phyloP scores from a whole-genome alignment of 148 eudicot genomes.

The Salicornia ramosissima region DNA sequence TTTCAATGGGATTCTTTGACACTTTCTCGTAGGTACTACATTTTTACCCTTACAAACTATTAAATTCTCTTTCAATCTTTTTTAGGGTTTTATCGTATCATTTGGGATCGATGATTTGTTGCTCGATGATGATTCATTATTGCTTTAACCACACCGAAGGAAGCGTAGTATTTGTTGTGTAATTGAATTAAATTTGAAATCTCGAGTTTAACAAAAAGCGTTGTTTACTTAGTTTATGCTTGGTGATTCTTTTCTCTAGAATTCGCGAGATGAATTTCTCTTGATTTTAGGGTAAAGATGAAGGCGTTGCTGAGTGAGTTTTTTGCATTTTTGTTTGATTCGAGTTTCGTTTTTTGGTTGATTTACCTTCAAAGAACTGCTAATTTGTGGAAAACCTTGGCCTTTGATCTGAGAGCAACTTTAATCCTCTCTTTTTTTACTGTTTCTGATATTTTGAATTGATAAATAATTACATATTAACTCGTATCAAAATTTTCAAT shows the following conservation, averaged over 20 bases:
- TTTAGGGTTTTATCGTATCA: neutral
- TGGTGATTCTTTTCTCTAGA: slow-evolving; percentile 6
- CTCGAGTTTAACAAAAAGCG: neutral
- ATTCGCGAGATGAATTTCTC: too few relatives aligned
- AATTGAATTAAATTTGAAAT: neutral
- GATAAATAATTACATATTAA: too few relatives aligned
- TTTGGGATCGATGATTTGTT: neutral
- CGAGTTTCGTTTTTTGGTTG: neutral
- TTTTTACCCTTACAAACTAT: too few relatives aligned
- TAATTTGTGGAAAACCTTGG: slow-evolving; percentile 3
- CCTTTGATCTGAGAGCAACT: slow-evolving; percentile 7
- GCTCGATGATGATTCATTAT: slow-evolving; percentile 4
- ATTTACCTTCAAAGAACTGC: neutral
- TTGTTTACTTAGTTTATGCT: neutral
- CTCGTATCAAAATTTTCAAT: too few relatives aligned
- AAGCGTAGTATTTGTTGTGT: neutral
- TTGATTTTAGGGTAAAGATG: too few relatives aligned
- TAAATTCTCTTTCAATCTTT: too few relatives aligned
- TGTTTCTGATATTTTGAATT: too few relatives aligned
- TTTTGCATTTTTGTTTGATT: neutral
- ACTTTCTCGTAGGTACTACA: slow-evolving; percentile 15
- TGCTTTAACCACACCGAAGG: slow-evolving; percentile 15
- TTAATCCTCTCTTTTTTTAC: neutral
- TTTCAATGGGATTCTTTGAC: slow-evolving; percentile 1
- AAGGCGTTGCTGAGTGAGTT: neutral